Percentiles rank a stretch among this genome's conserved stretches.
These are phyloP conservation scores for Solanum virginianum DNA, from an alignment of 257 asterid genomes.

Conservation along the genomic window DNA sequence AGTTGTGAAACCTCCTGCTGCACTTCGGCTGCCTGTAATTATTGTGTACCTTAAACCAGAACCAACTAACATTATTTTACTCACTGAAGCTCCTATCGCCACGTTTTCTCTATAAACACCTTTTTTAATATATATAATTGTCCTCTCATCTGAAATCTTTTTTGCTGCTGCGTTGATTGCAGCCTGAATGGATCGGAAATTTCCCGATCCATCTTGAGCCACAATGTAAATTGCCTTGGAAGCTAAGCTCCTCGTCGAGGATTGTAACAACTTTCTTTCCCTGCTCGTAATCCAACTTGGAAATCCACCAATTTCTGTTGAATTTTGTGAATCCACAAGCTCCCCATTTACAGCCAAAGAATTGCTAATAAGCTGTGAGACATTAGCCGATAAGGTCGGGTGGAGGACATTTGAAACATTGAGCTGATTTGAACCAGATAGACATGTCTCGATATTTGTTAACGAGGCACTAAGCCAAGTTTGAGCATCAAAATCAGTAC, in stretches of 20 bases:
- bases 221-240: constrained; percentile 38
- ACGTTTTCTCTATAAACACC: constrained; percentile 69
- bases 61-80: constrained; percentile 60
- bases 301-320: constrained; percentile 1
- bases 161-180: constrained; percentile 42
- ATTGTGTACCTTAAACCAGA: constrained; percentile 55
- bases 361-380: constrained; percentile 48
- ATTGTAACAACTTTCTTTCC: constrained; percentile 38
- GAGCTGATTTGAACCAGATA: constrained; percentile 33
- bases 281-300: constrained; percentile 35
- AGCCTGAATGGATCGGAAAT: constrained; percentile 50
- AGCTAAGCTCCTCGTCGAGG: constrained; percentile 1
- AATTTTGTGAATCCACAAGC: neutral
- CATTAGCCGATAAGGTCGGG: constrained; percentile 26
- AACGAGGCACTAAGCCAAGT: constrained; percentile 80
- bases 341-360: constrained; percentile 43
- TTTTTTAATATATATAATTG: constrained; percentile 52
- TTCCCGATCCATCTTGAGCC: constrained; percentile 57
- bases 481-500: constrained; percentile 33
- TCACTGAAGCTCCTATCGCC: constrained; percentile 28
- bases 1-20: constrained; percentile 50
- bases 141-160: constrained; percentile 25
- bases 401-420: constrained; percentile 34
- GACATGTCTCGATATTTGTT: constrained; percentile 46
- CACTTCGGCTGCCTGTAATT: constrained; percentile 60